Percentiles rank a stretch among this genome's conserved stretches.
Conservation (phyloP, 2,329 filamentous ascomycete species). For the Phialemoniopsis sp. region DNA sequence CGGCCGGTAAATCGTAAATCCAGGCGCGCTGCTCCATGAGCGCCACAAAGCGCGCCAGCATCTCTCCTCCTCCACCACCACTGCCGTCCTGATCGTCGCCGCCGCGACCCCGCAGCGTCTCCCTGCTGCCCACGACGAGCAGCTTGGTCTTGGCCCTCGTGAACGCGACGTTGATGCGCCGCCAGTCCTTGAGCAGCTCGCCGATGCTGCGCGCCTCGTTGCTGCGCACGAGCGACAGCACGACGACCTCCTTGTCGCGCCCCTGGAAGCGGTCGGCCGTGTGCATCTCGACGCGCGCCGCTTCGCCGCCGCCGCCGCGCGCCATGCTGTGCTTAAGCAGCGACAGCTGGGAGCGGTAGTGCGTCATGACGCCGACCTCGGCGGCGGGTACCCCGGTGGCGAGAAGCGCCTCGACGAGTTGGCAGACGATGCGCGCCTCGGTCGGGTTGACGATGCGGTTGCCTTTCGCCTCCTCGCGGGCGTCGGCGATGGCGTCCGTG, state of each 20-base stretch:
- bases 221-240: conserved; percentile 82
- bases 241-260: conserved; percentile 87
- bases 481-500: conserved; percentile 68
- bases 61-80: conserved; percentile 57
- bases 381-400: conserved; percentile 67
- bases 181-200: conserved; percentile 85
- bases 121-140: conserved; percentile 77
- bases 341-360: conserved; percentile 89
- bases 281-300: conserved; percentile 78
- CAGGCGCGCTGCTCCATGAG: conserved; percentile 77
- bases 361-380: conserved; percentile 92
- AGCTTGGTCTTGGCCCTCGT: conserved; percentile 91
- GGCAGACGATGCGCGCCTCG: conserved; percentile 74
- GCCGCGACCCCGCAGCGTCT: conserved; percentile 55
- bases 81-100: conserved; percentile 43
- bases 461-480: conserved; percentile 70
- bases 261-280: conserved; percentile 97
- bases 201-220: conserved; percentile 83
- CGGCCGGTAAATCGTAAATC: conserved; percentile 67
- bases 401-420: conserved; percentile 78
- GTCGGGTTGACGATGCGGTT: conserved; percentile 83
- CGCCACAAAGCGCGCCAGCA: conserved; percentile 70
- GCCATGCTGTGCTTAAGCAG: conserved; percentile 69
- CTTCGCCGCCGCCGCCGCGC: conserved; percentile 28
- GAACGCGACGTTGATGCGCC: conserved; percentile 92